phyloP scores from a whole-genome alignment of 164 flowering plant genomes.

The Litsea cubeba region DNA sequence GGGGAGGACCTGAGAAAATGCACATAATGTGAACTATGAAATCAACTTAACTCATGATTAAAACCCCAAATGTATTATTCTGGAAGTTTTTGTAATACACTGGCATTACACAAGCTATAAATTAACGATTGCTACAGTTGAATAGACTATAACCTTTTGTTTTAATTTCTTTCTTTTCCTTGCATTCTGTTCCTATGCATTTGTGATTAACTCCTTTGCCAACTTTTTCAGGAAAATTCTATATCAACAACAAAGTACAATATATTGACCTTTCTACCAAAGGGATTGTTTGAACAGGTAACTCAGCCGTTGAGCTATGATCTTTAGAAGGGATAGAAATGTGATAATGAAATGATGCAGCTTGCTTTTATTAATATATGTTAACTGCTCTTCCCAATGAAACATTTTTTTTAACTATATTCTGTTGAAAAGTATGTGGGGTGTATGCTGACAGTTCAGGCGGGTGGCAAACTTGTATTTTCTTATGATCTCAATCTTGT shows the following conservation, averaged over 20 bases:
- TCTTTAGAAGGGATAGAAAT: neutral
- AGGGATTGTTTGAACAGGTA: slow-evolving; percentile 98
- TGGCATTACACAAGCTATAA: neutral
- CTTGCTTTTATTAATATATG: neutral
- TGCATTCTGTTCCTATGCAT: neutral
- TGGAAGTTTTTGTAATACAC: neutral
- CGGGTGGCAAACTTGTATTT: slow-evolving; percentile 96
- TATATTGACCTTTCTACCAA: slow-evolving; percentile 80
- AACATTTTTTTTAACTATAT: neutral
- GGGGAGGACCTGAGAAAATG: neutral
- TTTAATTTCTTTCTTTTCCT: neutral
- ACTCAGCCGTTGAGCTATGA: slow-evolving; percentile 2
- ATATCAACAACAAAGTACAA: slow-evolving; percentile 95
- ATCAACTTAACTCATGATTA: neutral
- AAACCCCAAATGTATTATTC: neutral
- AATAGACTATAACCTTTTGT: neutral
- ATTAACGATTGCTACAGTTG: neutral
- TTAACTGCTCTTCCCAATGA: neutral
- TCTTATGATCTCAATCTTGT: slow-evolving; percentile 87
- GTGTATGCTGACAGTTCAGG: slow-evolving; percentile 75
- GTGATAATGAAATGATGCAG: neutral
- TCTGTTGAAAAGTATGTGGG: slow-evolving; percentile 17
- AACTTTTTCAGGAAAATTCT: slow-evolving; percentile 71
- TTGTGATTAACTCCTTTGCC: neutral
- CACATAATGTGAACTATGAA: neutral